Percentiles rank a stretch among this genome's conserved stretches.
Conservation (phyloP, 306 rosid species). For the Coriaria nepalensis region DNA sequence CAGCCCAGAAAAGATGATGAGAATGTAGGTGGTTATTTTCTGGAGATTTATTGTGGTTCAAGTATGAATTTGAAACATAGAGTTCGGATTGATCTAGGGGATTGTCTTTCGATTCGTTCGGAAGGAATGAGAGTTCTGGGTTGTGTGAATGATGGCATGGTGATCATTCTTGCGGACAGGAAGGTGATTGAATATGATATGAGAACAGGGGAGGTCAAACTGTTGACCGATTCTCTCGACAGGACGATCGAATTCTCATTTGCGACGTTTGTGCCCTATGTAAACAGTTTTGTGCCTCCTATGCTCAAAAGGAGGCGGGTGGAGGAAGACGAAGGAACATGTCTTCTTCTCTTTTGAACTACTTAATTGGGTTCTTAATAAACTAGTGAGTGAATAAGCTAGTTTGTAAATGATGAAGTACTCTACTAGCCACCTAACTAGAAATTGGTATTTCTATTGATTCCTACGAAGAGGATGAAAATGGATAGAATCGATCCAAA, state of each 20-base stretch:
- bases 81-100: conserved; percentile 4
- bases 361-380: too few relatives aligned
- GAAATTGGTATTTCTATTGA: too few relatives aligned
- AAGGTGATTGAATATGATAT: conserved; percentile 12
- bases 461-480: too few relatives aligned
- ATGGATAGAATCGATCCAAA: too few relatives aligned
- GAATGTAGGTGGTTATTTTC: not conserved
- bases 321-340: not conserved
- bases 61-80: conserved; percentile 17
- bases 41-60: conserved; percentile 21
- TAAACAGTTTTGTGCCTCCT: conserved; percentile 22
- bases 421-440: too few relatives aligned
- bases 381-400: too few relatives aligned
- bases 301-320: not conserved
- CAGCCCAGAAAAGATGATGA: not conserved
- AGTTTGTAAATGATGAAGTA: too few relatives aligned
- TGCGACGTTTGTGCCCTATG: conserved; percentile 20
- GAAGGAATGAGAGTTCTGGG: conserved; percentile 15
- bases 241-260: not conserved
- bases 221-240: not conserved
- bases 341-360: too few relatives aligned
- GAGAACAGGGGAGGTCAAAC: conserved; percentile 2
- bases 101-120: too few relatives aligned
- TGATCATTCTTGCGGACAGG: conserved; percentile 10
- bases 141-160: conserved; percentile 16